Evolutionary conservation across 495 filamentous ascomycete genomes (phyloP).

Genomic region (Penicillium taxi): DNA sequence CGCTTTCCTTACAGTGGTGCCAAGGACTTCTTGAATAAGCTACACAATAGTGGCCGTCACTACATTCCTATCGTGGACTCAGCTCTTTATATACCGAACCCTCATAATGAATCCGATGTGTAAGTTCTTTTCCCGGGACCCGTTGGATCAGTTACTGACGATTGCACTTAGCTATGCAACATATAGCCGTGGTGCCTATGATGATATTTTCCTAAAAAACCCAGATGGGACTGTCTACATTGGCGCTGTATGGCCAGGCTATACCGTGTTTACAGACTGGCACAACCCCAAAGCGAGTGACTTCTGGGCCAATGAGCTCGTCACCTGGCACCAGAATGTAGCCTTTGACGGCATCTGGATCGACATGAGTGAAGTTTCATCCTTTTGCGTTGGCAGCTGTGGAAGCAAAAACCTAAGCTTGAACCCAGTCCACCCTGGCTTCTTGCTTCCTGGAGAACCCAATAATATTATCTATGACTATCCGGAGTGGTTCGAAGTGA

Average conservation of each 20-base stretch:
- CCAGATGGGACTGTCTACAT: slow-evolving; percentile 55
- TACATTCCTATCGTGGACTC: slow-evolving; percentile 82
- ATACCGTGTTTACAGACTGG: slow-evolving; percentile 62
- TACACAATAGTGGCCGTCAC: slow-evolving; percentile 63
- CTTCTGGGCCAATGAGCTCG: slow-evolving; percentile 69
- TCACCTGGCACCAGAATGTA: slow-evolving; percentile 51
- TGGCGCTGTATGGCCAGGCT: slow-evolving; percentile 57
- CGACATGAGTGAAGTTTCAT: slow-evolving; percentile 60
- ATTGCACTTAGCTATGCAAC: slow-evolving; percentile 44
- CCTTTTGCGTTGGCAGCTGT: slow-evolving; percentile 76
- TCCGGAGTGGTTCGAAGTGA: slow-evolving; percentile 63
- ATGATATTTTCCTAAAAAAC: slow-evolving; percentile 56
- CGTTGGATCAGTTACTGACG: not conserved
- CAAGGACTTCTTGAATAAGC: slow-evolving; percentile 50
- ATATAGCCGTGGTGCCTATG: slow-evolving; percentile 58
- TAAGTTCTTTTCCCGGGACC: slow-evolving; percentile 26
- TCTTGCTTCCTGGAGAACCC: slow-evolving; percentile 56
- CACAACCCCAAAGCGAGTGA: slow-evolving; percentile 45
- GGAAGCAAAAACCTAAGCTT: slow-evolving; percentile 59
- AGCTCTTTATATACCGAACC: slow-evolving; percentile 71
- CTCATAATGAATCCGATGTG: slow-evolving; percentile 60
- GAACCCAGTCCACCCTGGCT: slow-evolving; percentile 64
- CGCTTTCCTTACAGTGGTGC: slow-evolving; percentile 44
- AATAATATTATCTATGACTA: slow-evolving; percentile 54
- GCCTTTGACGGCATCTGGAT: slow-evolving; percentile 55